Base-by-base conservation (phyloP, 176 grass and related monocot genomes). In the Panicum miliaceum region DNA sequence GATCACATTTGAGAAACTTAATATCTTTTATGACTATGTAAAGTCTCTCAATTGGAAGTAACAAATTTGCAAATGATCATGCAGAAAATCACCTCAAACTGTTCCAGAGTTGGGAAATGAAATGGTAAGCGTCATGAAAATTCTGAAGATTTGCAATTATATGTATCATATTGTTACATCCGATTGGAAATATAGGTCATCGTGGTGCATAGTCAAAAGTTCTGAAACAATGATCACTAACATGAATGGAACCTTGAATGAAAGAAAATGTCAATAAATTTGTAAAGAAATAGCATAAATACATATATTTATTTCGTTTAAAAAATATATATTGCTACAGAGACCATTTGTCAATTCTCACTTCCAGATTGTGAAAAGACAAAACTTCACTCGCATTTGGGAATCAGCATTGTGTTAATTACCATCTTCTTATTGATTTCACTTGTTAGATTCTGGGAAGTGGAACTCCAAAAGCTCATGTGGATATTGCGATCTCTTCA, bases 71-170 rank as follows among this genome's bases (percentile, higher is more conserved):
- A 74, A 79, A 75, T 73, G 87, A 38, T 78, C 42, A 57, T 91
- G 95, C 91, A 97, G 92, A 88, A 90, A 73, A 90, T 94, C 89
- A 86, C 75, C 75, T 43, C 63, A 77, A 82, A 91, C 75, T 83
- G 59, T 68, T 81, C 59, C 82, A 63, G 76, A 84, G 52, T 26
- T 40, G 41, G 84, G 52, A 40, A 76, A 42, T 59, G 34, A 87
- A 76, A 78, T 41, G 46, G 92, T 97, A 94, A 53, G 75, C 73
- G 25, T 66, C 25, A 74, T 68, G 34, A 65, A 77, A 57, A 81
- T 76, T 76, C 43, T 69, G 37, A 77, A 50, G 26, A 40, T 71
- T 50, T 23, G 1, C 10, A 81, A 59, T 1, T 68, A 68, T 79
- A 75, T 70, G 45, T 82, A 73, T 72, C 12, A 36, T 65, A 34